These are phyloP conservation scores for Pichia pseudocactophila DNA, from an alignment of 805 yeast genomes.

Conservation along the genomic window DNA sequence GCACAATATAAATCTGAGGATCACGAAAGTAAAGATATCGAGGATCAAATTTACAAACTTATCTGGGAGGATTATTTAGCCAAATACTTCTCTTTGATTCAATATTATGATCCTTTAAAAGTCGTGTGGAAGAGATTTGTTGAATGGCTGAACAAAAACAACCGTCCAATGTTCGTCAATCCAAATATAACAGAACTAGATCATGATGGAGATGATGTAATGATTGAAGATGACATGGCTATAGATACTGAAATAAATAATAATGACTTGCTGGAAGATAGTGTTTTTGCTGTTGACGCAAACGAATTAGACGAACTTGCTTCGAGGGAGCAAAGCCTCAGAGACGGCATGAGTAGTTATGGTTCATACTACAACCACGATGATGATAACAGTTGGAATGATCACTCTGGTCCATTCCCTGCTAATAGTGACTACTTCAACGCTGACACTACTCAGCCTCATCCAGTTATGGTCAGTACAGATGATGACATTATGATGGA, in stretches of 20 bases:
- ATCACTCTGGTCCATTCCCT: background rate
- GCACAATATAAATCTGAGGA: conserved; percentile 6
- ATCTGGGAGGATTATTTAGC: conserved; percentile 14
- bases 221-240: conserved; percentile 3
- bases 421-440: background rate
- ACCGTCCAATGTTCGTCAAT: background rate
- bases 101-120: conserved; percentile 13
- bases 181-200: conserved; percentile 7
- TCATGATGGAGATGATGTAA: conserved; percentile 9
- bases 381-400: conserved; percentile 6
- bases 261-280: background rate
- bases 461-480: conserved; percentile 1
- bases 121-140: conserved; percentile 12
- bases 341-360: conserved; percentile 12
- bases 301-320: background rate
- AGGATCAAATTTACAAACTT: conserved; percentile 7
- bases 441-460: background rate
- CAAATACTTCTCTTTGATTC: conserved; percentile 14
- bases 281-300: background rate
- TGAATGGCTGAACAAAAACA: conserved; percentile 7
- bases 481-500: conserved; percentile 10
- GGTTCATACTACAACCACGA: conserved; percentile 12
- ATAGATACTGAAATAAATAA: background rate
- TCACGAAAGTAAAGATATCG: conserved; percentile 1
- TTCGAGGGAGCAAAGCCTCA: conserved; percentile 1